Base-by-base conservation (phyloP, 1,284 basidiomycete genomes). In the Caloboletus firmus region DNA sequence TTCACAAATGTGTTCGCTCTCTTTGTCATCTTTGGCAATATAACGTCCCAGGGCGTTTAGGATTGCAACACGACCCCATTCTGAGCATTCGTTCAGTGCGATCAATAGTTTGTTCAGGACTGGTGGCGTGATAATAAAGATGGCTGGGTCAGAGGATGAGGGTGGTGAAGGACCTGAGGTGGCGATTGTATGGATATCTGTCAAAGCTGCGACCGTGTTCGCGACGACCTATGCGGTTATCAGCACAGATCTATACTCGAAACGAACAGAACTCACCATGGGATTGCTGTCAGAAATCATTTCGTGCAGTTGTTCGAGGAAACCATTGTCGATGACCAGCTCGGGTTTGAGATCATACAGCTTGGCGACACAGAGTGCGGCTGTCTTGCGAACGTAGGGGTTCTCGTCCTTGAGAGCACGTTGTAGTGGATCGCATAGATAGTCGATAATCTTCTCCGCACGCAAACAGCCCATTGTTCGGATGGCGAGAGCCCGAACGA, bases 371-470 rank as follows among this genome's bases (percentile, higher is more conserved):
- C 95, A 91, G 28, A 98, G 79, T 5, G 95, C 95, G 1, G 95
- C 96, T 9, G 95, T 98, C 78, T 98, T 98, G 64, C 95, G 86
- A 35, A 98, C 95, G 71, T 98, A 99, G 0, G 97, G 95, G 66
- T 97, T 97, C 62, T 98, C 95, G 73, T 98, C 96, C 34, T 84
- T 82, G 35, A 99, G 77, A 63, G 91, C 93, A 64, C 94, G 93
- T 64, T 93, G 89, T 10, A 99, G 77, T 0, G 96, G 96, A 67
- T 95, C 93, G 56, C 91, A 94, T 36, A 99, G 84, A 74, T 98
- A 98, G 76, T 97, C 95, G 74, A 98, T 94, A 71, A 98, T 99
- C 84, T 98, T 98, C 73, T 98, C 95, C 3, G 96, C 95, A 37
- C 95, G 89, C 45, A 99, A 76, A 67, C 93, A 94, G 37, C 94